Conservation (phyloP, 768 basidiomycete genomes). For the Leccinum incarnatum region DNA sequence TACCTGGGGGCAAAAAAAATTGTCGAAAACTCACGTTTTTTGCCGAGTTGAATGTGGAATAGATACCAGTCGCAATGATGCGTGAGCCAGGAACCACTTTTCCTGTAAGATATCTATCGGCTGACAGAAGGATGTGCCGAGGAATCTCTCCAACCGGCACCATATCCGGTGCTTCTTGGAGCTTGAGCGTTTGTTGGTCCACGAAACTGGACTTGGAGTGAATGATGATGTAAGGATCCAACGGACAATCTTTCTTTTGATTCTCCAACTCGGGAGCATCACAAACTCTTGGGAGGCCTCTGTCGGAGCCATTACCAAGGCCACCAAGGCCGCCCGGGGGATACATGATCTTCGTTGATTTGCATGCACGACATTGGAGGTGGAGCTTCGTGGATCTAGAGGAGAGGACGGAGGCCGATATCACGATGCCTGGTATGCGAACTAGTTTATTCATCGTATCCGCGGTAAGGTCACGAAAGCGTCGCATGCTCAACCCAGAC, state of each 20-base stretch:
- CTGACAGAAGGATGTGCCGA: slow-evolving; percentile 88
- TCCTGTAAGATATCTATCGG: slow-evolving; percentile 87
- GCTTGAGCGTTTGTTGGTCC: slow-evolving; percentile 93
- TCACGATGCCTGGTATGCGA: slow-evolving; percentile 96
- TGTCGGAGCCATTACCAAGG: slow-evolving; percentile 80
- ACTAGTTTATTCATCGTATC: slow-evolving; percentile 95
- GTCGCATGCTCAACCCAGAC: slow-evolving; percentile 90
- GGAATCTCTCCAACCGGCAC: slow-evolving; percentile 98
- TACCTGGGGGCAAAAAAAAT: background rate
- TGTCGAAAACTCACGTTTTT: slow-evolving; percentile 60
- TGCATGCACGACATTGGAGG: slow-evolving; percentile 90
- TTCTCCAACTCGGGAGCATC: slow-evolving; percentile 76
- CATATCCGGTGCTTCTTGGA: slow-evolving; percentile 99
- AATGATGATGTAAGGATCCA: slow-evolving; percentile 94
- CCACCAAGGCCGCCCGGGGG: slow-evolving; percentile 81
- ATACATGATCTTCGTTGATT: slow-evolving; percentile 72
- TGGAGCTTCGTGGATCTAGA: slow-evolving; percentile 91
- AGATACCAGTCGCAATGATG: slow-evolving; percentile 93
- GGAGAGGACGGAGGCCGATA: slow-evolving; percentile 91
- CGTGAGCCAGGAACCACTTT: slow-evolving; percentile 96
- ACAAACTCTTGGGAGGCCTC: slow-evolving; percentile 83
- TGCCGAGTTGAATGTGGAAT: slow-evolving; percentile 90
- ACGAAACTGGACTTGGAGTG: slow-evolving; percentile 94
- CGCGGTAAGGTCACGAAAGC: slow-evolving; percentile 92
- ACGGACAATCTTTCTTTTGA: slow-evolving; percentile 91